Evolutionary conservation across 2,329 filamentous ascomycete species (phyloP).

Genomic region (Aspergillus pseudoglaucus): DNA sequence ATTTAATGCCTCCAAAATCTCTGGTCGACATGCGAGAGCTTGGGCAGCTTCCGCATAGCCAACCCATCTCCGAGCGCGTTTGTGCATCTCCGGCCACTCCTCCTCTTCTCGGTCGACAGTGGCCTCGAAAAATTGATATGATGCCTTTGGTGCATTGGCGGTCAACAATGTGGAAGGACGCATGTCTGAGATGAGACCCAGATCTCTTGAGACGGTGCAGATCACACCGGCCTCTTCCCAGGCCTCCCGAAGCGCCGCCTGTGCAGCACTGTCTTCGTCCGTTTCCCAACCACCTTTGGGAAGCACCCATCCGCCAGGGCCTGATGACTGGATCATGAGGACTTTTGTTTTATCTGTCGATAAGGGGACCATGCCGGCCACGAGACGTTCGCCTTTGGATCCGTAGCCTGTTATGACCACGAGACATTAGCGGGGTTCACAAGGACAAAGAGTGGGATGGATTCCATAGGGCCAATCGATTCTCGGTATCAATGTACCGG

Average conservation of each 20-base stretch:
- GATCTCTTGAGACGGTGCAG: conserved; percentile 74
- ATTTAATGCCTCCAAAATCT: conserved; percentile 80
- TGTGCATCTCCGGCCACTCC: conserved; percentile 91
- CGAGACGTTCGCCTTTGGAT: conserved; percentile 82
- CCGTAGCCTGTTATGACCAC: conserved; percentile 65
- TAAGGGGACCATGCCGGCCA: conserved; percentile 88
- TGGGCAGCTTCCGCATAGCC: conserved; percentile 74
- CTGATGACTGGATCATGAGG: conserved; percentile 85
- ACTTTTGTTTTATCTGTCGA: conserved; percentile 81
- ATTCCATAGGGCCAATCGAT: neutral
- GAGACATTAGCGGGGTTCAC: conserved; percentile 14
- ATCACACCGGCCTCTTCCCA: conserved; percentile 97
- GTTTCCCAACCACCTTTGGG: conserved; percentile 98
- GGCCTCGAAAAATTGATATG: conserved; percentile 63
- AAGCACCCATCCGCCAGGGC: conserved; percentile 88
- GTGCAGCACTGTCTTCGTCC: conserved; percentile 80
- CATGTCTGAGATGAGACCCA: conserved; percentile 80
- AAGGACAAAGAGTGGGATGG: neutral
- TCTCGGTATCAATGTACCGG: neutral
- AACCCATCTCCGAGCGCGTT: conserved; percentile 86
- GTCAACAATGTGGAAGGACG: conserved; percentile 51
- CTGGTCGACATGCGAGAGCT: conserved; percentile 69
- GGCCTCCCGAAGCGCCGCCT: conserved; percentile 80
- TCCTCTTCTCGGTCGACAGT: conserved; percentile 78
- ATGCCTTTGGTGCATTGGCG: conserved; percentile 59